Evolutionary conservation across 176 grass and related monocot species (phyloP).

Genomic region (Avena insularis): DNA sequence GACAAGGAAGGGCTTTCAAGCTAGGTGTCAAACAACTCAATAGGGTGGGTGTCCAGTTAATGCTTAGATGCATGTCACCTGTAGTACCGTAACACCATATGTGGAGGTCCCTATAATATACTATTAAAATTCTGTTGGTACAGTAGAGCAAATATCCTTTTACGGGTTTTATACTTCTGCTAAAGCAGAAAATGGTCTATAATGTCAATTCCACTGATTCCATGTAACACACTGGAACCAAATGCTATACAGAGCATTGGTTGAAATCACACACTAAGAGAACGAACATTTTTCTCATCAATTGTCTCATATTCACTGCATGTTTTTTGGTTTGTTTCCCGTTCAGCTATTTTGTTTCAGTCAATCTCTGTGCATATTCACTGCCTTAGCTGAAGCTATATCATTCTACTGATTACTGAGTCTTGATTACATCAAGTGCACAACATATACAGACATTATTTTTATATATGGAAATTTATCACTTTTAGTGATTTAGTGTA

Average conservation of each 20-base stretch:
- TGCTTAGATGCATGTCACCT: slow-evolving; percentile 27
- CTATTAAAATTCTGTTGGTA: slow-evolving; percentile 47
- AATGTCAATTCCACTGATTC: slow-evolving; percentile 39
- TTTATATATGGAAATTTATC: background rate
- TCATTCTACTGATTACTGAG: background rate
- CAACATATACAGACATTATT: slow-evolving; percentile 11
- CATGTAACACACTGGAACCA: slow-evolving; percentile 1
- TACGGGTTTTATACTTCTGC: background rate
- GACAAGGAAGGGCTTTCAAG: slow-evolving; percentile 5
- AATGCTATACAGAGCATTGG: slow-evolving; percentile 25
- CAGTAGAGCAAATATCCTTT: slow-evolving; percentile 13
- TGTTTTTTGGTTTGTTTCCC: background rate
- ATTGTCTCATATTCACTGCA: background rate
- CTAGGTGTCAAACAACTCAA: slow-evolving; percentile 14
- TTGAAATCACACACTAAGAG: background rate
- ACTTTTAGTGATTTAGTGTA: background rate
- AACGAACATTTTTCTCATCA: background rate
- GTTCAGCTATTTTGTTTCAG: slow-evolving; percentile 33
- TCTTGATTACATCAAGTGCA: background rate
- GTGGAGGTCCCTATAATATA: slow-evolving; percentile 38
- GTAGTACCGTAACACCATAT: slow-evolving; percentile 18
- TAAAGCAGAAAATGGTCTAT: slow-evolving; percentile 44
- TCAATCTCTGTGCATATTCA: background rate
- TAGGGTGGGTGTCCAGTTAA: slow-evolving; percentile 32
- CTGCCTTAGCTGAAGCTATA: background rate